Percentiles rank a stretch among this genome's conserved stretches.
These are phyloP conservation scores for Enterospora canceri DNA, from an alignment of 371 early-diverging fungal genomes.

Conservation along the genomic window DNA sequence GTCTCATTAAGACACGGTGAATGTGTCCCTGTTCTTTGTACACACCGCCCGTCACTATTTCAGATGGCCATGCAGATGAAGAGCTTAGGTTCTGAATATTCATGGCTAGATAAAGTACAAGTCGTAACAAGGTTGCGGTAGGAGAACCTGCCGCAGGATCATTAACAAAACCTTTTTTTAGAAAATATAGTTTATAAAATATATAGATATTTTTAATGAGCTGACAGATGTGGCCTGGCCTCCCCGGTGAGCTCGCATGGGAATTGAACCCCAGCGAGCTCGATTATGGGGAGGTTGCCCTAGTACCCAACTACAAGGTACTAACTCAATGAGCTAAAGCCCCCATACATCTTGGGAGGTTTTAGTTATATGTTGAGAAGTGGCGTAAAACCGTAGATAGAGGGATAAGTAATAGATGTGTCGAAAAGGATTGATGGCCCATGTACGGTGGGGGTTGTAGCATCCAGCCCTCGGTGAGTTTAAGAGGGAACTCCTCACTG, in stretches of 20 bases:
- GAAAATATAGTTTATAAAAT: background rate
- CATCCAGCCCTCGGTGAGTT: too few species aligned
- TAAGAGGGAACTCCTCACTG: too few species aligned
- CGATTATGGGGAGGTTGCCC: background rate
- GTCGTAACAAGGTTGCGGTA: conserved; percentile 66
- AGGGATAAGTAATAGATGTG: too few species aligned
- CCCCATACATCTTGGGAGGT: background rate
- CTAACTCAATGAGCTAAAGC: background rate
- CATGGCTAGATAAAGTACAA: conserved; percentile 64
- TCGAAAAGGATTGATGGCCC: too few species aligned
- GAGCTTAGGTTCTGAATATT: conserved; percentile 57
- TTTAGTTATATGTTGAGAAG: too few species aligned
- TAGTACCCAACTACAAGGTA: background rate
- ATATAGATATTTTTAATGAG: background rate
- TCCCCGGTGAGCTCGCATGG: too few species aligned
- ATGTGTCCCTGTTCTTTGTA: conserved; percentile 56
- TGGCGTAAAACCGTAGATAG: too few species aligned
- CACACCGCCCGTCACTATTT: conserved; percentile 52
- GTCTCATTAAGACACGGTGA: conserved; percentile 60
- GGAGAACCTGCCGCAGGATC: conserved; percentile 59
- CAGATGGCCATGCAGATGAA: conserved; percentile 22
- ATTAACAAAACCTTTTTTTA: conserved; percentile 1
- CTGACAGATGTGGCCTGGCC: too few species aligned
- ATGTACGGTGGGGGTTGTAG: too few species aligned
- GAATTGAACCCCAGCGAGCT: too few species aligned